These are phyloP conservation scores for Pseudomonodictys pantanalensis DNA, from an alignment of 495 filamentous ascomycete species.

Conservation along the genomic window DNA sequence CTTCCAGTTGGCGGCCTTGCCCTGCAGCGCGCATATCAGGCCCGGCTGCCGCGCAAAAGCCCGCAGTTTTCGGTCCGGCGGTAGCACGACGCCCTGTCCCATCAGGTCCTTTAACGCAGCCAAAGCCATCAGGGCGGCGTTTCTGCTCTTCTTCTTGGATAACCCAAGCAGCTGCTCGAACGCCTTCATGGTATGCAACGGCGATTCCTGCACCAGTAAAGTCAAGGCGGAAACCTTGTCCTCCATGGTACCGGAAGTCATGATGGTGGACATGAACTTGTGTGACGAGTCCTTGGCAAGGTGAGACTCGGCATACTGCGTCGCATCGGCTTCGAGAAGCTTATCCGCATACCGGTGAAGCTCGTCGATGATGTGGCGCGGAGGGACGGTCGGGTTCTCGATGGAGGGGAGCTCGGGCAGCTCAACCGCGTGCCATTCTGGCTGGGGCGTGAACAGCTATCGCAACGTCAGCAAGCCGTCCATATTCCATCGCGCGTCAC, in stretches of 20 bases:
- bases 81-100: slow-evolving; percentile 79
- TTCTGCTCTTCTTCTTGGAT: slow-evolving; percentile 83
- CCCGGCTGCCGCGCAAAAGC: slow-evolving; percentile 77
- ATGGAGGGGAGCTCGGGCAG: slow-evolving; percentile 55
- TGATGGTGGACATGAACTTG: slow-evolving; percentile 93
- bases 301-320: slow-evolving; percentile 55
- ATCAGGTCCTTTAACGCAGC: slow-evolving; percentile 91
- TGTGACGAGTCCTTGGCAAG: slow-evolving; percentile 70
- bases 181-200: slow-evolving; percentile 83
- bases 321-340: slow-evolving; percentile 71
- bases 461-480: slow-evolving; percentile 12
- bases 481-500: neutral
- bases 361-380: slow-evolving; percentile 61
- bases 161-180: slow-evolving; percentile 77
- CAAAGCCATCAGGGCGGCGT: slow-evolving; percentile 89
- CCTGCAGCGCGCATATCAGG: slow-evolving; percentile 65
- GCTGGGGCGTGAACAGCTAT: slow-evolving; percentile 69
- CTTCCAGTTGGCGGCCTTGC: slow-evolving; percentile 59
- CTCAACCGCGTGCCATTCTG: slow-evolving; percentile 77
- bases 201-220: slow-evolving; percentile 90
- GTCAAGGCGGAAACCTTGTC: slow-evolving; percentile 96
- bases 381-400: slow-evolving; percentile 50
- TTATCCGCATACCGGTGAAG: slow-evolving; percentile 71
- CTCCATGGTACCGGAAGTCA: slow-evolving; percentile 91
- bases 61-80: slow-evolving; percentile 73